Evolutionary conservation across 148 eudicot species (phyloP), one percentile per base, ranked within the genome.

Genomic region (Persicaria maculosa): DNA sequence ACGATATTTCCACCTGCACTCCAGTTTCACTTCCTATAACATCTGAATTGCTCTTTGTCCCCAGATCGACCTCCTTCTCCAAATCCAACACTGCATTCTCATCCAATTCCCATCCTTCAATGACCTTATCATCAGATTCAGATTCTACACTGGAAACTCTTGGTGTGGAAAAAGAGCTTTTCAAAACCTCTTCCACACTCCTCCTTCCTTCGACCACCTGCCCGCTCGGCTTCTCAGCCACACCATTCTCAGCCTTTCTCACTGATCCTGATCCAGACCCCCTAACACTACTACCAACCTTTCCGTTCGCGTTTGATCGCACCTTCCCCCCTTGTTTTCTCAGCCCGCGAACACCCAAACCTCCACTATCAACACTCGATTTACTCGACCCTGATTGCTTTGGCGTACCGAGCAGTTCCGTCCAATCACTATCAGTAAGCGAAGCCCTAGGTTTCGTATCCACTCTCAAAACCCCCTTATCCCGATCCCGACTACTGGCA

Each of bases 361-460:
- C 74, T 53, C 85, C 87, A 76, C 73, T 85, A 46, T 64, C 74
- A 59, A 80, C 73, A 46, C 67, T 76, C 20, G 44, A 61, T 71
- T 55, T 76, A 58, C 44, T 76, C 25, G 81, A 50, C 57, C 73
- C 74, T 0, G 80, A 75, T 74, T 78, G 83, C 57, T 81, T 83
- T 0, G 98, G 90, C 44, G 82, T 76, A 82, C 93, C 79, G 22
- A 95, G 84, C 57, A 95, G 78, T 80, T 95, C 89, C 15, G 98
- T 95, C 98, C 98, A 95, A 81, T 95, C 98, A 83, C 82, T 78
- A 81, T 92, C 98, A 0, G 83, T 85, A 36, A 89, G 72, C 70
- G 78, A 81, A 74, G 86, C 50, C 67, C 74, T 85, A 43, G 84
- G 67, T 20, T 74, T 84, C 55, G 68, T 40, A 59, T 78, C 71